These are phyloP conservation scores for Biscutella auriculata DNA, from an alignment of 441 rosid species.

Conservation along the genomic window DNA sequence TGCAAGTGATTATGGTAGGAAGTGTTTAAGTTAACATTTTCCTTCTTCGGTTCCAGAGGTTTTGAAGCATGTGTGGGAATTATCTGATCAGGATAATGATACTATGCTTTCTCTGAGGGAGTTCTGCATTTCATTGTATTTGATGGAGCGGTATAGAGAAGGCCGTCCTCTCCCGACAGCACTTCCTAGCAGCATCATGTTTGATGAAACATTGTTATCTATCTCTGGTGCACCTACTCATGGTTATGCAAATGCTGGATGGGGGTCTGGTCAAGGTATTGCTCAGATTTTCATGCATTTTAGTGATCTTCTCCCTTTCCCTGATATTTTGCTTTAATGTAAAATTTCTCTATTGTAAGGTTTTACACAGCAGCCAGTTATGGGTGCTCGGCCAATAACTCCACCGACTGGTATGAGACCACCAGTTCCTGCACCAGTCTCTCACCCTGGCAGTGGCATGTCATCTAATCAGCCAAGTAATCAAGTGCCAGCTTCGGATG, in stretches of 20 bases:
- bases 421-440: slow-evolving; percentile 35
- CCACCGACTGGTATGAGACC: slow-evolving; percentile 66
- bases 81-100: slow-evolving; percentile 91
- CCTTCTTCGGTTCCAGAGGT: slow-evolving; percentile 48
- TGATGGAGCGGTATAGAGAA: slow-evolving; percentile 92
- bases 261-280: slow-evolving; percentile 71
- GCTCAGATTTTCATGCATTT: slow-evolving; percentile 7
- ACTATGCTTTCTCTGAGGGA: slow-evolving; percentile 96
- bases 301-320: slow-evolving; percentile 6
- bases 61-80: slow-evolving; percentile 89
- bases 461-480: slow-evolving; percentile 42
- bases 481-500: slow-evolving; percentile 38
- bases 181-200: slow-evolving; percentile 74
- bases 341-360: slow-evolving; percentile 31
- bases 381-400: slow-evolving; percentile 41
- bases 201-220: slow-evolving; percentile 71
- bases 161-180: slow-evolving; percentile 73
- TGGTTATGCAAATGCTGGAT: slow-evolving; percentile 54
- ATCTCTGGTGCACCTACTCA: slow-evolving; percentile 66
- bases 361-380: slow-evolving; percentile 56
- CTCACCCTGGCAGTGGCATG: slow-evolving; percentile 34
- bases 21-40: slow-evolving; percentile 10
- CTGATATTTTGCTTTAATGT: background rate
- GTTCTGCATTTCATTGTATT: slow-evolving; percentile 84
- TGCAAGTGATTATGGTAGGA: slow-evolving; percentile 1